Conservation (phyloP, 345 rosid genomes). For the Pelargonium nanum region DNA sequence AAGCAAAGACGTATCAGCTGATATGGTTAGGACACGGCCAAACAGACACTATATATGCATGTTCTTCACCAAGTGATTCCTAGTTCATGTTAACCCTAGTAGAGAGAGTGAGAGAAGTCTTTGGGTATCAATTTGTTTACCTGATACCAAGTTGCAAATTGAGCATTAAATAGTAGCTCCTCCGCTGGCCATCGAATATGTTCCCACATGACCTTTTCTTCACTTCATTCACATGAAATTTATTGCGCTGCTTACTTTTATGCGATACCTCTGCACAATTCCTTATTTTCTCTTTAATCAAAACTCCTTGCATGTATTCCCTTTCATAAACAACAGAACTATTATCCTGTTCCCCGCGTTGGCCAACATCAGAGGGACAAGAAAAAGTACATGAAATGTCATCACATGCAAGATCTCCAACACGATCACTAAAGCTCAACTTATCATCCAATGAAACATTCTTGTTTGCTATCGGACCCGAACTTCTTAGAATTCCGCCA, state of each 20-base stretch:
- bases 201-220: constrained; percentile 32
- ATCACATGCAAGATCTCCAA: constrained; percentile 24
- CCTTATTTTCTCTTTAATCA: constrained; percentile 50
- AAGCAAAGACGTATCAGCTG: too few species aligned
- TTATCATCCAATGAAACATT: constrained; percentile 29
- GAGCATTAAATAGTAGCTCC: constrained; percentile 63
- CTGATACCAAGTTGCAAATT: constrained; percentile 96
- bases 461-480: constrained; percentile 42
- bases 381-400: constrained; percentile 31
- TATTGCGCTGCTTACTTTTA: constrained; percentile 35
- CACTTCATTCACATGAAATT: constrained; percentile 32
- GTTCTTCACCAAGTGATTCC: too few species aligned
- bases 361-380: constrained; percentile 27
- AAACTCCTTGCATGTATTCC: constrained; percentile 87
- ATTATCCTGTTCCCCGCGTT: constrained; percentile 29
- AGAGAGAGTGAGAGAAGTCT: too few species aligned
- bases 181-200: constrained; percentile 33
- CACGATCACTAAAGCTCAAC: constrained; percentile 20
- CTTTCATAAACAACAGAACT: constrained; percentile 50
- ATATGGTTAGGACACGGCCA: too few species aligned
- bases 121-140: too few species aligned
- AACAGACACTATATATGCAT: too few species aligned
- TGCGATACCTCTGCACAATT: constrained; percentile 23
- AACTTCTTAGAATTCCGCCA: constrained; percentile 29
- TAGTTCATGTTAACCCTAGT: too few species aligned